These are phyloP conservation scores for Vigna reflexopilosa DNA, from an alignment of 306 rosid genomes.

Conservation along the genomic window DNA sequence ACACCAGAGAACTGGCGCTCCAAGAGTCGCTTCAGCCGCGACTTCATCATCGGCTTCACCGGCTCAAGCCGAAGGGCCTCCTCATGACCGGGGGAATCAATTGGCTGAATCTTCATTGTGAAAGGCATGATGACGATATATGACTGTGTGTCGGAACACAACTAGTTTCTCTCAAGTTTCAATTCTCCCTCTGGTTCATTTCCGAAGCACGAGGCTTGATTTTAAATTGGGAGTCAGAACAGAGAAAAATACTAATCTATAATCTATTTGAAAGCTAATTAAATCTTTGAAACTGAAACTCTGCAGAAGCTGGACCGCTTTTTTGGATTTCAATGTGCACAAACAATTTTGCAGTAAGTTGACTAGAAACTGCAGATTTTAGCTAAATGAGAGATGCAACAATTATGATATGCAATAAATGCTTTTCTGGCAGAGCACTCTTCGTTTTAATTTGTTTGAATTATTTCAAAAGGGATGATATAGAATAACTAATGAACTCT, in stretches of 20 bases:
- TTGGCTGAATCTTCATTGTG: conserved; percentile 89
- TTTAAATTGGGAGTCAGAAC: conserved; percentile 34
- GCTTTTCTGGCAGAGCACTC: conserved; percentile 24
- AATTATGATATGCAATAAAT: conserved; percentile 23
- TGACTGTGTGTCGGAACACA: not conserved
- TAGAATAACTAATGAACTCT: conserved; percentile 82
- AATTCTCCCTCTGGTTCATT: conserved; percentile 43
- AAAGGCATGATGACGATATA: conserved; percentile 55
- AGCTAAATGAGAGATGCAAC: not conserved
- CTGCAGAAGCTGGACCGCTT: conserved; percentile 24
- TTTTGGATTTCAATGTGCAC: conserved; percentile 50
- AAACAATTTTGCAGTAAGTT: conserved; percentile 36
- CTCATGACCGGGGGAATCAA: conserved; percentile 56
- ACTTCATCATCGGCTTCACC: conserved; percentile 72
- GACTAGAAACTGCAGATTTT: conserved; percentile 33
- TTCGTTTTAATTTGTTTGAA: conserved; percentile 12
- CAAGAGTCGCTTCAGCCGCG: conserved; percentile 77
- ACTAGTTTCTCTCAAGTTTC: conserved; percentile 21
- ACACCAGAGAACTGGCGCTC: conserved; percentile 82
- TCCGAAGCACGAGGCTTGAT: conserved; percentile 36
- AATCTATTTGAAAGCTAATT: conserved; percentile 17
- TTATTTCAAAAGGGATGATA: conserved; percentile 49
- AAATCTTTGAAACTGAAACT: conserved; percentile 40
- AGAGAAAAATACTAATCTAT: not conserved
- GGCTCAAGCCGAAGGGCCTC: conserved; percentile 55